Base-by-base conservation (phyloP, 2,329 filamentous ascomycete genomes). In the Coniochaeta sp. region DNA sequence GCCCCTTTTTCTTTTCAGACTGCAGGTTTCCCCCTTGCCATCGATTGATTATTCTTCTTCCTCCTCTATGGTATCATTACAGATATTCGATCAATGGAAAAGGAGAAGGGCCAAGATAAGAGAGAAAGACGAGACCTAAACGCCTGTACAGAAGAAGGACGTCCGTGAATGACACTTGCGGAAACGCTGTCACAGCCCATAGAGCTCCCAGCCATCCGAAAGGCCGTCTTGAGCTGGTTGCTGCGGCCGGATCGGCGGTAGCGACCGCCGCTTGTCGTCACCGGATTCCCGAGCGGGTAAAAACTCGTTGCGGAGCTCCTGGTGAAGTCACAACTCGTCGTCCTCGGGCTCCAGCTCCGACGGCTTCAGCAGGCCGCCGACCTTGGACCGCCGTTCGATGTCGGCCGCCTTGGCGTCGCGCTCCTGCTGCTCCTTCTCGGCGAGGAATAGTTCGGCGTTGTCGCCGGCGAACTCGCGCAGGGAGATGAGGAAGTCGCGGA, bases 401-500 rank as follows among this genome's bases (percentile, higher is more conserved):
- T 99, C 95, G 20, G 90, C 88, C 48, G 87, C 85, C 68, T 91
- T 90, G 46, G 88, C 89, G 61, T 92, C 89, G 58, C 83, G 84
- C 55, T 92, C 86, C 57, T 91, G 90, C 68, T 95, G 87, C 70
- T 99, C 94, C 69, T 95, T 91, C 69, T 99, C 94, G 53, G 96
- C 91, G 4, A 88, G 84, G 70, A 87, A 99, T 8, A 99, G 79
- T 65, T 99, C 94, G 1, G 92, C 83, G 62, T 97, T 96, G 71
- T 99, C 94, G 50, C 89, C 94, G 1, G 90, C 85, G 57, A 97
- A 99, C 71, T 99, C 95, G 73, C 96, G 96, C 60, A 99, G 77
- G 20, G 91, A 95, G 62, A 99, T 95, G 60, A 99, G 75, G 81
- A 99, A 99, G 71, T 99, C 94, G 58, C 94, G 90, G 50, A 99